Base-by-base conservation (phyloP, 1,284 basidiomycete genomes). In the Tilletia horrida region DNA sequence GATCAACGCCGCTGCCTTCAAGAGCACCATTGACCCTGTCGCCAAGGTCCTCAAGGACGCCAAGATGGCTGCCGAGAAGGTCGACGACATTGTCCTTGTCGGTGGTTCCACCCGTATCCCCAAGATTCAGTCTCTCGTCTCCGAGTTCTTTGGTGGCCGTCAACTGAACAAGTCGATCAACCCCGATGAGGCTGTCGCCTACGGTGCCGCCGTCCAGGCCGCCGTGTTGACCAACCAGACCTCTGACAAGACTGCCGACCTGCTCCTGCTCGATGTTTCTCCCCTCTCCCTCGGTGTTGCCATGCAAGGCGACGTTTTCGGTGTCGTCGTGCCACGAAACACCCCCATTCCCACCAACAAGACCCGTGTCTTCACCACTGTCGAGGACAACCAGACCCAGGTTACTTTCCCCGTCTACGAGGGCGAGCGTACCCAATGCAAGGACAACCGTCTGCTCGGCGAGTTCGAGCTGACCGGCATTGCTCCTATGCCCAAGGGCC, bases 61-160 rank as follows among this genome's bases (percentile, higher is more conserved):
- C 74, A 98, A 97, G 88, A 95, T 98, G 85, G 85, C 92, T 77
- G 90, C 91, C 75, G 91, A 93, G 83, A 97, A 97, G 88, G 93
- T 97, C 76, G 91, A 98, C 83, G 95, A 99, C 81, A 97, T 99
- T 77, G 96, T 98, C 82, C 92, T 99, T 25, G 95, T 99, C 77
- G 95, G 96, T 87, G 94, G 96, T 77, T 98, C 96, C 67, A 98
- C 96, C 76, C 95, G 96, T 89, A 99, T 99, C 84, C 95, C 95
- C 81, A 97, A 97, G 87, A 92, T 99, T 79, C 95, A 97, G 85
- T 88, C 92, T 35, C 89, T 98, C 71, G 93, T 99, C 69, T 97
- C 94, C 72, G 95, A 98, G 83, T 93, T 89, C 88, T 99, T 98
- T 84, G 91, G 90, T 84, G 93, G 93, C 72, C 93, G 93, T 82